Evolutionary conservation across 345 rosid species (phyloP), one percentile per base, ranked within the genome.

Genomic region (Eucalyptus virginea): DNA sequence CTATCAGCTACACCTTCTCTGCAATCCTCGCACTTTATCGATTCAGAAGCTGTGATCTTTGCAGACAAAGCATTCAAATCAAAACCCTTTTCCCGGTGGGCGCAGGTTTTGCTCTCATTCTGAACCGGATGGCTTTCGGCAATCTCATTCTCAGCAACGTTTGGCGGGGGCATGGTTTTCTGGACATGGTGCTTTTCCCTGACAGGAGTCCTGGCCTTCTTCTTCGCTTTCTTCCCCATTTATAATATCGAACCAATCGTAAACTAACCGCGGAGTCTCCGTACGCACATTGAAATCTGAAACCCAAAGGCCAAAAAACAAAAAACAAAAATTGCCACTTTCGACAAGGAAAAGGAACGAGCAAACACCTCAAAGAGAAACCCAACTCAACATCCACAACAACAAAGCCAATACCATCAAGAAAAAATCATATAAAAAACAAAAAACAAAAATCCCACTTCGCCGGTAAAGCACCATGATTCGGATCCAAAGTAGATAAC

Each of bases 181-280:
- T 91, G 92, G 81, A 96, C 86, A 72, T 40, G 90, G 69, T 89
- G 92, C 91, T 94, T 96, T 91, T 93, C 98, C 93, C 93, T 96
- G 17, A 92, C 89, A 86, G 95, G 93, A 23, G 93, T 87, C 91
- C 97, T 95, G 56, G 91, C 92, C 93, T 93, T 96, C 94, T 93
- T 98, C 96, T 95, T 95, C 62, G 92, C 95, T 90, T 92, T 96
- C 94, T 96, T 98, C 93, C 98, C 99, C 99, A 98, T 98, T 11
- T 77, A 77, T 77, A 21, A 23, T 21, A 42, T 40, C 47, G 47
- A 40, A 77, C 47, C 24, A 13, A 21, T 77, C 47, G 28, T 21
- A 72, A 19, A 77, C 30, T 77, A 77, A 42, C 28, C 16, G 30
- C 47, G 30, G 23, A 77, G 30, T 77, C 85, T 21, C 85, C 85